Percentiles rank a stretch among this genome's conserved stretches.
phyloP scores from a whole-genome alignment of 345 rosid genomes.

The Brassica cretica region DNA sequence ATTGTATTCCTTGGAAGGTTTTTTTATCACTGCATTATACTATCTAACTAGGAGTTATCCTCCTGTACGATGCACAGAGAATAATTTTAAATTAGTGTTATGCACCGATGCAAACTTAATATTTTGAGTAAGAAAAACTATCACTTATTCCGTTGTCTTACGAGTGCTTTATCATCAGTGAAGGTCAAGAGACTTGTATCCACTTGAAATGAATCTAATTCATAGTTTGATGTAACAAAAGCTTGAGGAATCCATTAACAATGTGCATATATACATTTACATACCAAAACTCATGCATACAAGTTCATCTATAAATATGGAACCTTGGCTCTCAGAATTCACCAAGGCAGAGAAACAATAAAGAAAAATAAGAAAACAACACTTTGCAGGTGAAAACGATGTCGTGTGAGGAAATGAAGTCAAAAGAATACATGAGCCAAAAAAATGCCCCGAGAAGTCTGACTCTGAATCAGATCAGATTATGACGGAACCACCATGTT shows the following conservation, averaged over 20 bases:
- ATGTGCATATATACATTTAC: not conserved
- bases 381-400: not conserved
- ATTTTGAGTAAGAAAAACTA: not conserved
- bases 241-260: conserved; percentile 21
- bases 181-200: not conserved
- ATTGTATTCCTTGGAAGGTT: too few relatives aligned
- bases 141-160: not conserved
- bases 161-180: not conserved
- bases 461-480: conserved; percentile 7
- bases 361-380: not conserved
- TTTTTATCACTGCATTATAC: not conserved
- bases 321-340: not conserved
- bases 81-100: too few relatives aligned
- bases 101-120: not conserved
- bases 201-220: conserved; percentile 35
- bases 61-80: too few relatives aligned
- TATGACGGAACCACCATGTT: conserved; percentile 6
- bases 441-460: not conserved
- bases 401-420: not conserved
- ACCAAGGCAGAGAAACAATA: conserved; percentile 3
- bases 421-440: not conserved
- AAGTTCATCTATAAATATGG: conserved; percentile 33
- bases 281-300: not conserved
- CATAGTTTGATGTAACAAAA: conserved; percentile 34
- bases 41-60: not conserved